Conservation (phyloP, 768 basidiomycete species). For the Suillus subalutaceus region DNA sequence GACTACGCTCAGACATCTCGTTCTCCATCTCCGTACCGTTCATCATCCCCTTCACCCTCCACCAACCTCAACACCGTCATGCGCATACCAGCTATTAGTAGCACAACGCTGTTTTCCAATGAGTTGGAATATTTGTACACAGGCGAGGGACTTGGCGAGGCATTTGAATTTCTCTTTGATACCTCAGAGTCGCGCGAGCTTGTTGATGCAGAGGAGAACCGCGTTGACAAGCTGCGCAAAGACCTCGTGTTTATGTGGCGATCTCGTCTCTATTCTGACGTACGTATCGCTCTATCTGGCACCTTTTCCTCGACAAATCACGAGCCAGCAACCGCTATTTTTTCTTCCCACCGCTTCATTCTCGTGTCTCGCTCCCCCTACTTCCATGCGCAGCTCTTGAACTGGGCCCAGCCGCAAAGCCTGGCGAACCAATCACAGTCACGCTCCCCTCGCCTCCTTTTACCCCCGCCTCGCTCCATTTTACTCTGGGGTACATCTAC, state of each 20-base stretch:
- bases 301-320: slow-evolving; percentile 65
- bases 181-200: slow-evolving; percentile 43
- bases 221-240: slow-evolving; percentile 86
- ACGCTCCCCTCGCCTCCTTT: slow-evolving; percentile 90
- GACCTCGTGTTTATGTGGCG: slow-evolving; percentile 98
- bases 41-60: slow-evolving; percentile 48
- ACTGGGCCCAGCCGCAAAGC: slow-evolving; percentile 47
- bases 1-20: slow-evolving; percentile 44
- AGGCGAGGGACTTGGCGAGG: slow-evolving; percentile 84
- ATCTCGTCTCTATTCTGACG: slow-evolving; percentile 90
- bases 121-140: slow-evolving; percentile 96
- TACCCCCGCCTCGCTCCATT: slow-evolving; percentile 91
- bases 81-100: slow-evolving; percentile 67
- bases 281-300: slow-evolving; percentile 77
- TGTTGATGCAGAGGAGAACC: slow-evolving; percentile 52
- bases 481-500: slow-evolving; percentile 93
- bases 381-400: slow-evolving; percentile 79
- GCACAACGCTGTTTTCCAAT: slow-evolving; percentile 81
- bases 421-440: slow-evolving; percentile 56
- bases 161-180: slow-evolving; percentile 88
- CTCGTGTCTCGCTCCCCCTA: slow-evolving; percentile 88
- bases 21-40: slow-evolving; percentile 50
- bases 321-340: slow-evolving; percentile 77
- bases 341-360: slow-evolving; percentile 92
- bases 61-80: slow-evolving; percentile 49